Evolutionary conservation across 371 early-diverging fungal species (phyloP), one percentile per base, ranked within the genome.

Genomic region (Lichtheimia hyalospora): DNA sequence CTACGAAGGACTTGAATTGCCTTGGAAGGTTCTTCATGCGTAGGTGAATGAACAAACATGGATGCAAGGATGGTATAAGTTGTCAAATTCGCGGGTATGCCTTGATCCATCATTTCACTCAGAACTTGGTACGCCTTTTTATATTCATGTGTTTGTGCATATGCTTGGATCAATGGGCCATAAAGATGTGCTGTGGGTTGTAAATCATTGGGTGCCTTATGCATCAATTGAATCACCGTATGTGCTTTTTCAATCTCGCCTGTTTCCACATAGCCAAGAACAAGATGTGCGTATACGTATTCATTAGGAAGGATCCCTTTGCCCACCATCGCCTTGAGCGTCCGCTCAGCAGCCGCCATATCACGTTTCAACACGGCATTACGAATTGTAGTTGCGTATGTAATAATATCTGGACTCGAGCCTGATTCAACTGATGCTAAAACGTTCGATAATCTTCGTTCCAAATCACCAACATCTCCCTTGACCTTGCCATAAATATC

Each of bases 31-130:
- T 67, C 60, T 6, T 62, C 72, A 18, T 46, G 50, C 1, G 51
- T 52, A 10, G 65, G 64, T 3, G 71, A 70, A 5, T 64, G 54
- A 46, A 62, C 52, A 58, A 75, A 71, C 52, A 71, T 70, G 21
- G 63, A 61, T 6, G 75, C 75, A 21, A 75, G 61, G 24, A 71
- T 70, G 15, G 75, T 79, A 51, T 75, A 75, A 42, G 64, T 70
- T 14, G 58, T 57, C 14, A 73, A 5, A 60, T 75, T 71, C 12
- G 71, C 67, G 7, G 58, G 49, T 10, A 78, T 54, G 2, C 67
- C 63, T 40, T 60, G 67, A 23, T 70, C 67, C 21, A 74, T 10
- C 78, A 78, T 78, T 6, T 70, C 67, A 8, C 68, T 62, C 55
- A 74, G 71, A 1, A 68, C 15, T 1, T 52, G 52, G 53, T 74